Evolutionary conservation across 306 rosid species (phyloP), one percentile per base, ranked within the genome.

Genomic region (Rubus parviflorus): DNA sequence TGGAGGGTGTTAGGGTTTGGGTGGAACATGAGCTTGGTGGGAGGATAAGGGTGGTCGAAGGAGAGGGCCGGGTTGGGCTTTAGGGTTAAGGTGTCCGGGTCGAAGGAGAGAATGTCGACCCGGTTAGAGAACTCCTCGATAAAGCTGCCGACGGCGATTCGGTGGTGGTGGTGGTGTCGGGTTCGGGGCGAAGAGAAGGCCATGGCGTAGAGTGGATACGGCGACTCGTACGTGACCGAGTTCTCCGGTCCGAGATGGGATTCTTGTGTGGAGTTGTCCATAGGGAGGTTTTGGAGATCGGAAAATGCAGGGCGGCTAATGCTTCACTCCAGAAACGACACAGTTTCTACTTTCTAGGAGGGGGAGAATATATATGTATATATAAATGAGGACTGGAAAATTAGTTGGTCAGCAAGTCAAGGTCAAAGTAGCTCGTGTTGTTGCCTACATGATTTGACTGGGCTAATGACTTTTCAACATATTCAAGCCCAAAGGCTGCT

Each of bases 1-100:
- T 82, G 73, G 85, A 87, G 82, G 12, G 89, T 8, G 37, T 86
- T 79, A 6, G 85, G 80, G 47, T 79, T 62, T 17, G 97, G 97
- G 70, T 90, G 96, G 90, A 95, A 95, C 97, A 92, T 90, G 82
- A 95, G 97, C 74, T 95, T 95, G 43, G 97, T 95, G 63, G 99
- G 96, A 5, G 99, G 99, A 82, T 95, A 92, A 1, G 99, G 97
- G 72, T 95, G 99, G 73, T 95, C 97, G 41, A 95, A 95, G 66
- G 97, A 92, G 79, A 95, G 99, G 0, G 89, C 49, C 7, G 97
- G 97, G 37, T 81, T 79, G 4, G 89, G 65, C 4, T 75, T 71
- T 0, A 95, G 46, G 56, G 93, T 56, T 52, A 85, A 83, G 40
- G 91, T 61, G 4, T 95, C 93, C 4, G 96, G 88, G 81, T 92